Evolutionary conservation across 2,329 filamentous ascomycete species (phyloP), one percentile per base, ranked within the genome.

Genomic region (Tolypocladium capitatum): DNA sequence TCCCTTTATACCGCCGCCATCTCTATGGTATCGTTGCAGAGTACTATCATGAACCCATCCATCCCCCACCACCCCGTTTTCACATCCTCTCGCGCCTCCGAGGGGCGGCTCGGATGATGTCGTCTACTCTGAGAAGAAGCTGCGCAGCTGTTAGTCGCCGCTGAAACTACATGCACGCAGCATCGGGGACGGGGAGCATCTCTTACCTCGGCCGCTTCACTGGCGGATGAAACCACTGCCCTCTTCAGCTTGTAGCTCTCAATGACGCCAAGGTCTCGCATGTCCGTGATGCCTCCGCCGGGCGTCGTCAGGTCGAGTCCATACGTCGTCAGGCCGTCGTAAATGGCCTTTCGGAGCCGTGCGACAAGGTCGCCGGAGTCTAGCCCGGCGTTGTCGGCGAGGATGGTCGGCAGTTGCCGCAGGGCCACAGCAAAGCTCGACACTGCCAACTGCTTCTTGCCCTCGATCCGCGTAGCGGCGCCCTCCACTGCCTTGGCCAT

Each of bases 221-320:
- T 94, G 21, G 92, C 92, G 52, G 89, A 95, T 46, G 86, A 94
- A 46, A 98, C 92, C 47, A 98, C 92, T n/a, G 92, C 92, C 64
- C 81, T 84, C 80, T 98, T 98, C 64, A 98, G 72, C 76, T 98
- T 98, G 76, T 96, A 97, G 67, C 88, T 94, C 72, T 98, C 92
- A 56, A 98, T 84, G 28, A 98, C 90, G 41, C 92, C 92, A 43
- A 94, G 65, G 59, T 98, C 88, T 47, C 91, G 80, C 92, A 98
- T 98, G 62, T 98, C 92, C 13, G 87, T 78, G 60, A 98, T 88
- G 41, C 89, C 90, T 50, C 92, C 92, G 36, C 92, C 91, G 2
- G 91, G 90, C 1, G 84, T 88, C 69, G 85, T 74, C 53, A 98
- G 72, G 62, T 98, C 92, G 53, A 98, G 72, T 20, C 92, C 92